A percentile compares a stretch with the other conserved stretches of the same genome.
Conservation (phyloP, 768 basidiomycete species). For the Amanita molliuscula region DNA sequence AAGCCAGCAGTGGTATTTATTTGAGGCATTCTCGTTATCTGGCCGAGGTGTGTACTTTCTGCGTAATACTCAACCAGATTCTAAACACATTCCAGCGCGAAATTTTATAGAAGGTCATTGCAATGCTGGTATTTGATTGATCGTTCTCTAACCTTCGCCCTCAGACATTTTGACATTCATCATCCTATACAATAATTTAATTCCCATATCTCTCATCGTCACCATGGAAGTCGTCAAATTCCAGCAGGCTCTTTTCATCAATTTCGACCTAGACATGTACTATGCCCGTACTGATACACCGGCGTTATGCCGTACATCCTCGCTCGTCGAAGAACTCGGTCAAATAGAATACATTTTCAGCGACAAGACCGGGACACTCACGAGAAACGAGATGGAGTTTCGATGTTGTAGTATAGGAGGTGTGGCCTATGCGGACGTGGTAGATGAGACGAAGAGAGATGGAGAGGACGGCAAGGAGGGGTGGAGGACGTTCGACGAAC, state of each 20-base stretch:
- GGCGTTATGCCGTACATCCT: slow-evolving; percentile 94
- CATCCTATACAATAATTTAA: slow-evolving; percentile 97
- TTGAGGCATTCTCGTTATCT: slow-evolving; percentile 46
- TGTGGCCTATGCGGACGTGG: slow-evolving; percentile 78
- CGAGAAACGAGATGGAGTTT: slow-evolving; percentile 98
- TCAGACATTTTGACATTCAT: slow-evolving; percentile 95
- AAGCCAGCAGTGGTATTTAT: slow-evolving; percentile 83
- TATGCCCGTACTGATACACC: slow-evolving; percentile 92
- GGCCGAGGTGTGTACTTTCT: slow-evolving; percentile 43
- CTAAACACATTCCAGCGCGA: slow-evolving; percentile 36
- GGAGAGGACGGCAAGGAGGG: slow-evolving; percentile 46
- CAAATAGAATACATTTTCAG: slow-evolving; percentile 97
- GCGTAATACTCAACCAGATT: neutral
- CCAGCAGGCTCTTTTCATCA: slow-evolving; percentile 95
- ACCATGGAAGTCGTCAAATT: slow-evolving; percentile 99
- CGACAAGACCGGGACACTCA: slow-evolving; percentile 92
- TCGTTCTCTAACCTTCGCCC: slow-evolving; percentile 11
- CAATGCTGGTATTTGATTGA: neutral
- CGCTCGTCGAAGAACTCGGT: slow-evolving; percentile 95
- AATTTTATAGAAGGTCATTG: slow-evolving; percentile 73
- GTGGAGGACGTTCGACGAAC: slow-evolving; percentile 75
- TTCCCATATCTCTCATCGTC: slow-evolving; percentile 97
- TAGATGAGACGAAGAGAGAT: slow-evolving; percentile 78
- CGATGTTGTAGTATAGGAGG: slow-evolving; percentile 84
- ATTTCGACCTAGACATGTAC: slow-evolving; percentile 98